Conservation (phyloP, 345 rosid species). For the Eucalyptus globulus region DNA sequence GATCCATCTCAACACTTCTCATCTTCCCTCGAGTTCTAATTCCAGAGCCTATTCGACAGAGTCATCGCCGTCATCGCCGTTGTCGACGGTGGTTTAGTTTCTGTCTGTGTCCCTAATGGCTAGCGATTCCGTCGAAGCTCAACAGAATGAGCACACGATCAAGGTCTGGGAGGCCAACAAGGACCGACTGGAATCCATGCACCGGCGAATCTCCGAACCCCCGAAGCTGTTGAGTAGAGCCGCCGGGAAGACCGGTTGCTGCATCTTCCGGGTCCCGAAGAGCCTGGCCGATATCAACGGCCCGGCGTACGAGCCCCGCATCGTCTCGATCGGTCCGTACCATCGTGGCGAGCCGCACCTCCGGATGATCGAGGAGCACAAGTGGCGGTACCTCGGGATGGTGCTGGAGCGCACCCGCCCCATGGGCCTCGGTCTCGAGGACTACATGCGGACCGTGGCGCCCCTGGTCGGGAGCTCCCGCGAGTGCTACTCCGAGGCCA, state of each 20-base stretch:
- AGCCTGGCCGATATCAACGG: constrained; percentile 44
- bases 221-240: constrained; percentile 19
- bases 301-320: constrained; percentile 47
- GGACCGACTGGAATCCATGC: constrained; percentile 18
- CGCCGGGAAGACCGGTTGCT: constrained; percentile 28
- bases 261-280: constrained; percentile 29
- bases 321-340: constrained; percentile 68
- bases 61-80: not conserved
- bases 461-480: constrained; percentile 32
- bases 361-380: constrained; percentile 69
- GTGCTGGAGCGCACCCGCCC: constrained; percentile 17
- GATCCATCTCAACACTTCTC: not conserved
- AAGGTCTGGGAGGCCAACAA: not conserved
- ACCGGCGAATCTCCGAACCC: constrained; percentile 20
- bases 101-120: not conserved
- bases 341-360: constrained; percentile 34
- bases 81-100: not conserved
- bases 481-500: constrained; percentile 57
- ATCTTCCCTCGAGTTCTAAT: not conserved
- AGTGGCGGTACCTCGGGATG: constrained; percentile 51
- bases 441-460: constrained; percentile 20
- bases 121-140: not conserved
- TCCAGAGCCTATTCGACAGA: not conserved
- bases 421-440: constrained; percentile 19
- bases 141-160: not conserved